phyloP scores from a whole-genome alignment of 2,329 filamentous ascomycete genomes.

The Colletotrichum somersetense region DNA sequence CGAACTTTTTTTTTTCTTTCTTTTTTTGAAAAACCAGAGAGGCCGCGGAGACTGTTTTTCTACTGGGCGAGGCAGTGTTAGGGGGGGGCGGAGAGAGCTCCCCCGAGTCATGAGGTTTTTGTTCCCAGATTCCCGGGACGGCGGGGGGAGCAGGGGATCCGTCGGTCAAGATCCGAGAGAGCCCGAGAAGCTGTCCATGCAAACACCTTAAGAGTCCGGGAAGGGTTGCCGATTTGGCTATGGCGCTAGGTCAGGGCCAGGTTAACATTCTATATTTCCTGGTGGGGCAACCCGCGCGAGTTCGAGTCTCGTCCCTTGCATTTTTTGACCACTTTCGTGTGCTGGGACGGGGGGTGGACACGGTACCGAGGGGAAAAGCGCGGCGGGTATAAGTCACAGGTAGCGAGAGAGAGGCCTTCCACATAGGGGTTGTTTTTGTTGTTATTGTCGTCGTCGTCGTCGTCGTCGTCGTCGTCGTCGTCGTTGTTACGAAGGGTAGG shows the following conservation, averaged over 20 bases:
- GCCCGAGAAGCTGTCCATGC: rapidly evolving
- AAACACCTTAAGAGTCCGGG: not conserved
- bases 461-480: not conserved
- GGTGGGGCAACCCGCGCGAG: constrained; percentile 7
- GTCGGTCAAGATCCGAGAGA: not conserved
- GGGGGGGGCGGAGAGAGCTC: no score
- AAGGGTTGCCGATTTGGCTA: constrained; percentile 9
- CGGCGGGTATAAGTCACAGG: not conserved
- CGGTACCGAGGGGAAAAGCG: no score
- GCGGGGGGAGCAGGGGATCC: not conserved
- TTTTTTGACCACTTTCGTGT: not conserved
- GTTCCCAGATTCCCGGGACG: not conserved
- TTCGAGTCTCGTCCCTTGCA: constrained; percentile 12
- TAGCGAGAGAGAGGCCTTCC: not conserved
- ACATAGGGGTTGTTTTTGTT: no score
- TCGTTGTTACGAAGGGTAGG: not conserved
- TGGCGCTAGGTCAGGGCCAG: constrained; percentile 7
- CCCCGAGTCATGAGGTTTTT: not conserved
- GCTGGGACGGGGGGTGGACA: not conserved
- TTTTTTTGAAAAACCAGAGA: not conserved
- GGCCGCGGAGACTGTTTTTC: not conserved
- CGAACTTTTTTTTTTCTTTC: no score
- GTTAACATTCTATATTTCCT: constrained; percentile 2
- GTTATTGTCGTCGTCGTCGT: not conserved
- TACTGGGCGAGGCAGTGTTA: no score